Base-by-base conservation (phyloP, 306 rosid genomes). In the Oemleria cerasiformis region DNA sequence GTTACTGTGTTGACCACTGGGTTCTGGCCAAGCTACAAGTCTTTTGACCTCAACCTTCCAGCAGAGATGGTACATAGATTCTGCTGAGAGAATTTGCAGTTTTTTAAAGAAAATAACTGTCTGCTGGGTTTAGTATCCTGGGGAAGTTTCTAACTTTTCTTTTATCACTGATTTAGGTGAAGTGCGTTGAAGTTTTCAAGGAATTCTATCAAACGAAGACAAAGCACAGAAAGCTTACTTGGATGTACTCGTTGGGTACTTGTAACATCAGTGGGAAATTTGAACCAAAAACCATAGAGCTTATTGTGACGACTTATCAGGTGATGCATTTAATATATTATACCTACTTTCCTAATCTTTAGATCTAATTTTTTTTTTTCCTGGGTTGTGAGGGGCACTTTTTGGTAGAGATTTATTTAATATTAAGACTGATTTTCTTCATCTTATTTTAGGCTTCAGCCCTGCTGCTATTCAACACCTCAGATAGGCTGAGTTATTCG, bases 381-480 rank as follows among this genome's bases (percentile, higher is more conserved):
- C 11, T 41, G 13, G 63, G 45, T 45, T 65, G 17, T 64, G 65
- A 21, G 9, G 9, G 19, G 13, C 64, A 21, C 20, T 11, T 25
- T 67, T 44, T 21, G 10, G 16, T 16, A 15, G 53, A 25, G 67
- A 55, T 17, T 45, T 9, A 15, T 43, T 19, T 55, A 8, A 45
- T 68, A 55, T 57, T 70, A 63, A 59, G 50, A 51, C 4, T 3
- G 34, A 3, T 30, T 66, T 20, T 65, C 34, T 49, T 68, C 14
- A 56, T 48, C 25, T 51, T 13, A n/a, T 44, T 65, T n/a, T 50
- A 93, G 98, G 97, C 98, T 77, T 89, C 96, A 74, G 87, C 89
- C 51, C 69, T 88, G 61, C 85, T 93, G 72, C 73, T 72, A 57
- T 82, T 82, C 74, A 79, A 82, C 68, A 71, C 80, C 54, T 84